Evolutionary conservation across 106 monocot species (phyloP).

Genomic region (Vanilla planifolia): DNA sequence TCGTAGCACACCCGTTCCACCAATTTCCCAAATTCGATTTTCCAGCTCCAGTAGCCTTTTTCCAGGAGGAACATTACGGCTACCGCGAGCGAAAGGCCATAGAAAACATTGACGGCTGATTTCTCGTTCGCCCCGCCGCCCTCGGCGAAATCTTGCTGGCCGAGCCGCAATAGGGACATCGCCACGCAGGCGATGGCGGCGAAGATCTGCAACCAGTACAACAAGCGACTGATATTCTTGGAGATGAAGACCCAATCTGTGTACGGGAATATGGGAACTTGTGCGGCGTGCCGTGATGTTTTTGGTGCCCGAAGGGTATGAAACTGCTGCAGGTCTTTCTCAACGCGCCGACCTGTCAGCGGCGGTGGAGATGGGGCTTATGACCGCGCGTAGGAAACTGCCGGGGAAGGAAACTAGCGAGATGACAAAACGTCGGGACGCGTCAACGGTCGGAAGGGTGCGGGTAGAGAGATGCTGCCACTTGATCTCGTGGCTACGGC

Average conservation of each 20-base stretch:
- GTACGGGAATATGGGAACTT: conserved; percentile 14
- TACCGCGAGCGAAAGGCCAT: conserved; percentile 35
- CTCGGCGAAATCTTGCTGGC: conserved; percentile 28
- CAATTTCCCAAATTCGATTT: conserved; percentile 13
- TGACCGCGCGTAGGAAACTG: not conserved
- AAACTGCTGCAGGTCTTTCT: conserved; percentile 9
- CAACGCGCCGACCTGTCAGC: not conserved
- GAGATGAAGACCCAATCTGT: conserved; percentile 15
- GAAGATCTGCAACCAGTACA: conserved; percentile 46
- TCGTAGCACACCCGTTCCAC: conserved; percentile 32
- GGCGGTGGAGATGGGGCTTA: not conserved
- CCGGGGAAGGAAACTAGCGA: not conserved
- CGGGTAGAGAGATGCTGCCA: conserved; percentile 31
- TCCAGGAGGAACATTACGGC: conserved; percentile 51
- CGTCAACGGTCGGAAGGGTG: conserved; percentile 1
- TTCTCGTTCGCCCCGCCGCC: conserved; percentile 11
- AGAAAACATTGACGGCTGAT: conserved; percentile 46
- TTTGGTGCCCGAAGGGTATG: not conserved
- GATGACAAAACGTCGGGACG: not conserved
- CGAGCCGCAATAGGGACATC: conserved; percentile 37
- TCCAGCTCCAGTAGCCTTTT: conserved; percentile 56
- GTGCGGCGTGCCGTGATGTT: conserved; percentile 14
- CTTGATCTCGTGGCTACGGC: conserved; percentile 35
- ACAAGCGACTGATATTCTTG: conserved; percentile 30
- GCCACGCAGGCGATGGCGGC: conserved; percentile 27